Base-by-base conservation (phyloP, 768 basidiomycete species). In the Tulasnella sp. region DNA sequence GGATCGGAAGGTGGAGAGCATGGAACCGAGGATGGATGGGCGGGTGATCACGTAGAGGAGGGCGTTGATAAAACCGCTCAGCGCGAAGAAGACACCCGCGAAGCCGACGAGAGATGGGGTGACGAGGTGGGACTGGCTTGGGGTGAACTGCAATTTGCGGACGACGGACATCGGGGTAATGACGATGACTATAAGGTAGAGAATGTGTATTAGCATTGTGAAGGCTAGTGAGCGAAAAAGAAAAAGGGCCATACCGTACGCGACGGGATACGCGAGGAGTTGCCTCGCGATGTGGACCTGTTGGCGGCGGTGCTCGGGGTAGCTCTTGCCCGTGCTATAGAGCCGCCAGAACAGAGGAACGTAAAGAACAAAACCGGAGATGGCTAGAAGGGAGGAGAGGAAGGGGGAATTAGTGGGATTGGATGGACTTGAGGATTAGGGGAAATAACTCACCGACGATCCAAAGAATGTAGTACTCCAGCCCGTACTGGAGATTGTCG, bases 401-500 rank as follows among this genome's bases (percentile, higher is more conserved):
- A 54, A 54, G 50, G n/a, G 54, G 1, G 18, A 46, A 46, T 46
- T 46, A 46, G 46, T 20, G 46, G 14, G 46, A 46, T 9, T 46
- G 11, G 46, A 20, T 9, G 46, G 18, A 37, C 37, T 37, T 37
- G 37, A 4, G 7, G 24, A n/a, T n/a, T 54, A 54, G 46, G 18
- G 4, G 7, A 24, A 11, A 54, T n/a, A 22, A 54, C 54, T 54
- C 54, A 54, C 54, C 54, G 0, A 89, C 84, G 8, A 88, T 77
- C 90, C 90, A 91, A 60, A 90, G 84, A 89, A 89, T 90, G n/a
- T 89, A 78, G 80, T 90, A 90, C 80, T 90, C 90, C 4, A 89
- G 86, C 12, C 86, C 86, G 18, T 90, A 88, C 73, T 86, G 86
- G 80, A 89, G 87, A 7, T 83, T 83, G 20, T 80, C 80, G 81